Evolutionary conservation across 2,329 filamentous ascomycete species (phyloP), one percentile per base, ranked within the genome.

Genomic region (Colletotrichum sp.): DNA sequence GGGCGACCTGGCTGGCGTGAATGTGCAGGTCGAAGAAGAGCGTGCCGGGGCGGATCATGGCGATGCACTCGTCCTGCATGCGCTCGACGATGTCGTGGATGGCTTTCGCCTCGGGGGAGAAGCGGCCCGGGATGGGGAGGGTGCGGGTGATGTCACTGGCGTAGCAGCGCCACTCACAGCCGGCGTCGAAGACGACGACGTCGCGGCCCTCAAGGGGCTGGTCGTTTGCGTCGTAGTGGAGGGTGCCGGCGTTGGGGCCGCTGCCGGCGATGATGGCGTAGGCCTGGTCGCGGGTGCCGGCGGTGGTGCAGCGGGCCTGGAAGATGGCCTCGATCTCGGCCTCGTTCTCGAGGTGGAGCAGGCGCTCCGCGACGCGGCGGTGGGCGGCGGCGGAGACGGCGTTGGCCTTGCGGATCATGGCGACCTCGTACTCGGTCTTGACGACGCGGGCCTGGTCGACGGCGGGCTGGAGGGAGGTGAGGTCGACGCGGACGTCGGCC

Each of bases 61-160:
- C 86, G 81, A 98, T 94, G 79, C 94, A 96, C 71, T 92, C 89
- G 9, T 90, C 87, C 84, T 98, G 96, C 95, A 98, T 98, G 75
- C 90, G 87, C 79, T 94, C 88, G 5, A 98, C 96, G 30, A 97
- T 88, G 61, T 91, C 89, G 83, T 98, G 96, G 68, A 98, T 93
- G 12, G 91, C 90, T 64, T 90, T 89, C 1, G 93, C 93, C 82
- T 96, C 94, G 16, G 88, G 83, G 0, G 92, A 91, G 79, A 95
- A 98, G 1, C 77, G 73, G 7, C 95, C 94, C 16, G 89, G 90
- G 26, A 98, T 86, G 6, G 96, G 96, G 78, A 98, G 92, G 0
- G 96, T 97, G 48, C 96, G 92, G 0, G 97, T 99, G 32, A 99
- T 92, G 83, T 99, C 96, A 73, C 94, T 95, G 34, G 95, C 95